Conservation (phyloP, 2,329 filamentous ascomycete species). For the Stachybotrys chartarum region DNA sequence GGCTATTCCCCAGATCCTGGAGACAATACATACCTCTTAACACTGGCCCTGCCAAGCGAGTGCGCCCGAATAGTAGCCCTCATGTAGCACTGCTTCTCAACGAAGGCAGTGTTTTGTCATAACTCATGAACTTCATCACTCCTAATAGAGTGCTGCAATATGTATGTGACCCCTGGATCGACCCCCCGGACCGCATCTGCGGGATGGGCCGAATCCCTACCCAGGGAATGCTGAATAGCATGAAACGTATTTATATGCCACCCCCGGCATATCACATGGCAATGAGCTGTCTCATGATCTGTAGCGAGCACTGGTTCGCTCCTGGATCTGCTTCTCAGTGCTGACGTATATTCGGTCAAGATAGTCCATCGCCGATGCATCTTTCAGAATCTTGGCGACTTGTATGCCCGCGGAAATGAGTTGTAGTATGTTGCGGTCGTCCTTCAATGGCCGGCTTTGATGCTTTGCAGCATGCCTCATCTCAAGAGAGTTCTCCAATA, state of each 20-base stretch:
- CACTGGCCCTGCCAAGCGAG: not conserved
- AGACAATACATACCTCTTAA: not conserved
- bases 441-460: conserved; percentile 75
- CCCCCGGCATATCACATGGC: not conserved
- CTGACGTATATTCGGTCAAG: conserved; percentile 75
- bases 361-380: conserved; percentile 76
- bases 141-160: not conserved
- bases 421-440: conserved; percentile 83
- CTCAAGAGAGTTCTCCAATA: conserved; percentile 80
- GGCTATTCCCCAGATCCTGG: not conserved
- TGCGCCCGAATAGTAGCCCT: not conserved
- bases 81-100: not conserved
- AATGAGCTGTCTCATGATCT: conserved; percentile 19
- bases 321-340: conserved; percentile 72
- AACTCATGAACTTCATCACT: not conserved
- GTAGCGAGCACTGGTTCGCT: conserved; percentile 40
- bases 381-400: conserved; percentile 80
- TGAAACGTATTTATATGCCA: not conserved
- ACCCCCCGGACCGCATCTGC: no score
- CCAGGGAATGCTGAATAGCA: not conserved
- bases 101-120: not conserved
- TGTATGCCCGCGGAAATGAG: conserved; percentile 82
- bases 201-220: no score
- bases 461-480: conserved; percentile 82
- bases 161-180: not conserved